Evolutionary conservation across 306 rosid species (phyloP), one percentile per base, ranked within the genome.

Genomic region (Citrullus mucosospermus): DNA sequence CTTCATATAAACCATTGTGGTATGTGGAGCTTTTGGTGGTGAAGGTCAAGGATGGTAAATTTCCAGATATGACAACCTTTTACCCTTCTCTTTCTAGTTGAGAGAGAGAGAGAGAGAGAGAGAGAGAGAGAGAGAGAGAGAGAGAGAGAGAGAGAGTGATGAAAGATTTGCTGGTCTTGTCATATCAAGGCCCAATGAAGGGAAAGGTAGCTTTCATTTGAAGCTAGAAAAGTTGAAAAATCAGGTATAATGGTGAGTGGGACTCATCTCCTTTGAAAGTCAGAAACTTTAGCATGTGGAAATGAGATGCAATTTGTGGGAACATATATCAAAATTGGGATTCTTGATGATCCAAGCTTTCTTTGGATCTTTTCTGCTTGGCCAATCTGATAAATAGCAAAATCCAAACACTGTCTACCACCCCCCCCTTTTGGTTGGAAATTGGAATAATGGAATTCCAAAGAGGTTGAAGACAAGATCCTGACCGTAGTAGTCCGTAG

Each of bases 131-230:
- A 18, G 77, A 72, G 43, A 50, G 60, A 71, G 28, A 25, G 36
- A 32, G 36, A 32, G 34, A 32, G 36, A 32, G 36, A 32, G 36
- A 32, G 2, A 41, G 54, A 18, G 77, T 6, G 57, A 30, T 53
- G 61, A 51, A 9, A 73, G 78, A 74, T 74, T 53, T 53, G 78
- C 32, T 74, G 61, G 78, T 32, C 7, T 74, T 17, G 78, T 74
- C 78, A 53, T 74, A 74, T 74, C 78, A 74, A 69, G 54, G 48
- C 4, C 46, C 78, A 53, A 74, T 51, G 78, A 53, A 53, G 78
- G 78, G 57, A 74, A 53, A 74, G 46, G 62, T 51, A 53, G 78
- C 62, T 53, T 74, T 74, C 78, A 74, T 53, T 74, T 74, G 78
- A 74, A 74, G 78, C 78, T 74, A 53, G 1, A 74, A 53, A 74